phyloP scores from a whole-genome alignment of 2,329 filamentous ascomycete genomes.

The Laburnicola sp. region DNA sequence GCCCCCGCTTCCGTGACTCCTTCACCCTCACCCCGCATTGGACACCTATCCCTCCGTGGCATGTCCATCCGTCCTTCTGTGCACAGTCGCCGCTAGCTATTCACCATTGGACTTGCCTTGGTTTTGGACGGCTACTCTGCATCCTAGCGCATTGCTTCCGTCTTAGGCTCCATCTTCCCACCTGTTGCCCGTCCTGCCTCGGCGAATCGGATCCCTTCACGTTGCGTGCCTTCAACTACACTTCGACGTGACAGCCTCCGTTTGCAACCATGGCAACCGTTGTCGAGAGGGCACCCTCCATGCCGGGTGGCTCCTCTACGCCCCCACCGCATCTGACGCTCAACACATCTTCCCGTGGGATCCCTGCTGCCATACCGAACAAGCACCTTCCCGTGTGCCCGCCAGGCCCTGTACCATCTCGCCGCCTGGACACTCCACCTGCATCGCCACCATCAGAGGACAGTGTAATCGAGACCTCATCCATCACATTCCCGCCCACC shows the following conservation, averaged over 20 bases:
- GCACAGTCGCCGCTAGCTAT: slow-evolving; percentile 6
- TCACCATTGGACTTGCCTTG: slow-evolving; percentile 12
- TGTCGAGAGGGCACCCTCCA: slow-evolving; percentile 45
- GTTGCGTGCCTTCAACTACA: slow-evolving; percentile 35
- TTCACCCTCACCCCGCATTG: slow-evolving; percentile 19
- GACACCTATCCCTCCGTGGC: neutral
- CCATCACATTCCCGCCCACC: slow-evolving; percentile 75
- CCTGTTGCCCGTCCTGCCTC: slow-evolving; percentile 11
- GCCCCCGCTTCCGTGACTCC: slow-evolving; percentile 18
- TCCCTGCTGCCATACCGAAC: slow-evolving; percentile 71
- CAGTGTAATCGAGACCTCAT: slow-evolving; percentile 61
- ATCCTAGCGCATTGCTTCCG: slow-evolving; percentile 11
- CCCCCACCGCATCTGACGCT: slow-evolving; percentile 61
- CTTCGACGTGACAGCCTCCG: slow-evolving; percentile 12
- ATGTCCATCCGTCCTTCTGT: slow-evolving; percentile 6
- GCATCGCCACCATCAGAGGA: slow-evolving; percentile 64
- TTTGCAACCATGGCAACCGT: slow-evolving; percentile 47
- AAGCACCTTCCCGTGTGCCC: slow-evolving; percentile 89
- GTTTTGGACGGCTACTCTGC: slow-evolving; percentile 18
- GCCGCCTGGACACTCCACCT: slow-evolving; percentile 54
- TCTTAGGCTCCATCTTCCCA: slow-evolving; percentile 3
- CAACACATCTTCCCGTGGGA: slow-evolving; percentile 59
- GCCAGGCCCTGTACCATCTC: slow-evolving; percentile 66
- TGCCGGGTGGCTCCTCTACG: slow-evolving; percentile 44
- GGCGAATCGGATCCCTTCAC: slow-evolving; percentile 13